Conservation (phyloP, 1,284 basidiomycete genomes). For the Trametes versicolor region DNA sequence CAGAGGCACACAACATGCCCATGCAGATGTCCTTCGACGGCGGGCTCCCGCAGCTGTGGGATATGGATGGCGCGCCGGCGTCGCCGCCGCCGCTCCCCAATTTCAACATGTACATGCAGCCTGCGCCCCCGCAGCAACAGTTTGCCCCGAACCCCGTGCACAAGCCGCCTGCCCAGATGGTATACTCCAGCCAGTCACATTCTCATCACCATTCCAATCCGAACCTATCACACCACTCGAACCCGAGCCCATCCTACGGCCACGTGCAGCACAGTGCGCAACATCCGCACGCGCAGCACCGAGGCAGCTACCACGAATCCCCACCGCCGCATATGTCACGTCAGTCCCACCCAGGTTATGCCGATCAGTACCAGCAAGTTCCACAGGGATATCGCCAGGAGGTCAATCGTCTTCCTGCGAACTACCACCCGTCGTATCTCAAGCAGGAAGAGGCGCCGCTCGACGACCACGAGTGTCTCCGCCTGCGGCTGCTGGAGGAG, state of each 20-base stretch:
- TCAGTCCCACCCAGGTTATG: constrained; percentile 12
- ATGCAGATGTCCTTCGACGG: constrained; percentile 26
- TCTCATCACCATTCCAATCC: not conserved
- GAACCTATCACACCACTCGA: constrained; percentile 4
- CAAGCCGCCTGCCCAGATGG: constrained; percentile 12
- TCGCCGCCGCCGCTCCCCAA: constrained; percentile 32
- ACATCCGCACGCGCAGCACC: constrained; percentile 5
- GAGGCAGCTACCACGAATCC: constrained; percentile 12
- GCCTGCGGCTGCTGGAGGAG: constrained; percentile 32
- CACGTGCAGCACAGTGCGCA: not conserved
- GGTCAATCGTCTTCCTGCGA: constrained; percentile 5
- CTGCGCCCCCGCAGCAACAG: constrained; percentile 20
- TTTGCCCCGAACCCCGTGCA: constrained; percentile 19
- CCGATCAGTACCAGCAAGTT: constrained; percentile 7
- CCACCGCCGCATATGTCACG: constrained; percentile 22
- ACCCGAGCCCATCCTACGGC: constrained; percentile 8
- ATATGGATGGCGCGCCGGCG: constrained; percentile 34
- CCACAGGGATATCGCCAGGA: constrained; percentile 10
- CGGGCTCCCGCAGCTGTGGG: constrained; percentile 31
- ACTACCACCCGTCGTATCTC: constrained; percentile 26
- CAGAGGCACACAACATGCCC: constrained; percentile 10
- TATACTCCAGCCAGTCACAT: constrained; percentile 2
- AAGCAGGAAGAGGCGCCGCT: constrained; percentile 23
- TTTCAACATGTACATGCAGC: constrained; percentile 30
- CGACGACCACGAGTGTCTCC: constrained; percentile 30